These are phyloP conservation scores for Lactarius deliciosus DNA, from an alignment of 768 basidiomycete genomes.

Conservation along the genomic window DNA sequence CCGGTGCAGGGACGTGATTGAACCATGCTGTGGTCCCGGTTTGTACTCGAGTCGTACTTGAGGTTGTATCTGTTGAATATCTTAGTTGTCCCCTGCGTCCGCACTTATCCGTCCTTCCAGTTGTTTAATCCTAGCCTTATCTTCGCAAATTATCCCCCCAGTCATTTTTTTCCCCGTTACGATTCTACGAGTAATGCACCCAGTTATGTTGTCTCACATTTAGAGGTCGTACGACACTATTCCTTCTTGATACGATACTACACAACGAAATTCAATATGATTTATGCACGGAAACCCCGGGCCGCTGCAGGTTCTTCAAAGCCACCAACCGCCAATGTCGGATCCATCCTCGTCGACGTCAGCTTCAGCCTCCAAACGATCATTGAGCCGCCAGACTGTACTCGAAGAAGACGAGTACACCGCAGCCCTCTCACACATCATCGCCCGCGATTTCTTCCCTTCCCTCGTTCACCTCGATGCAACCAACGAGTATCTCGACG, in stretches of 20 bases:
- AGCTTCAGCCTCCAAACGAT: constrained; percentile 42
- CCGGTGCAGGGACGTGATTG: constrained; percentile 30
- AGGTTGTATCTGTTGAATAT: constrained; percentile 21
- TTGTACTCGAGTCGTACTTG: constrained; percentile 13
- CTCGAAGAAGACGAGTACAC: constrained; percentile 96
- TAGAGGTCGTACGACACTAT: constrained; percentile 9
- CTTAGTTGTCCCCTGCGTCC: constrained; percentile 9
- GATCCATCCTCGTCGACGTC: constrained; percentile 35
- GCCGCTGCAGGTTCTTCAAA: background rate
- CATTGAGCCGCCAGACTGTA: constrained; percentile 68
- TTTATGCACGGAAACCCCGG: background rate
- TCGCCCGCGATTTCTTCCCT: constrained; percentile 97
- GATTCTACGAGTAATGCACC: constrained; percentile 25
- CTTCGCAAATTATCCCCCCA: constrained; percentile 1
- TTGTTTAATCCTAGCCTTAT: constrained; percentile 11
- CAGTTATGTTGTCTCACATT: constrained; percentile 19
- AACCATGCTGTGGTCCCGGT: background rate
- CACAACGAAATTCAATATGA: constrained; percentile 15
- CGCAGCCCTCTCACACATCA: constrained; percentile 84
- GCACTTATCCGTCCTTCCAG: constrained; percentile 6
- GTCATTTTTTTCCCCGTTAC: constrained; percentile 7
- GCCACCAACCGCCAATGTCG: constrained; percentile 35
- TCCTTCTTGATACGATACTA: constrained; percentile 22
- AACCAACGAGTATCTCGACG: constrained; percentile 83
- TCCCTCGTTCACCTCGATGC: constrained; percentile 87